Evolutionary conservation across 305 asterid genomes (phyloP).

Genomic region (Ruellia speciosa): DNA sequence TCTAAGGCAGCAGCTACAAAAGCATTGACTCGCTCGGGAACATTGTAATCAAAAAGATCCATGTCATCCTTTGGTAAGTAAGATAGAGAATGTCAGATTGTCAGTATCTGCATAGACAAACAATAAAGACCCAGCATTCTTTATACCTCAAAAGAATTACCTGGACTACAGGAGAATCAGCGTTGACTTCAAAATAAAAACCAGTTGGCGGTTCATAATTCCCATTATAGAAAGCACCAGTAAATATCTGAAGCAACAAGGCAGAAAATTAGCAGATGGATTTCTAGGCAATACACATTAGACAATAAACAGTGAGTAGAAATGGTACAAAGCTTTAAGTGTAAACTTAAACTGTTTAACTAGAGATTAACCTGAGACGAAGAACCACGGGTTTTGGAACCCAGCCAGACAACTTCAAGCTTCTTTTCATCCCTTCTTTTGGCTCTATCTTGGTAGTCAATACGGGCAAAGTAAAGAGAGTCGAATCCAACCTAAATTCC

Average conservation of each 20-base stretch:
- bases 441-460: constrained; percentile 95
- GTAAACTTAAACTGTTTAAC: background rate
- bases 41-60: constrained; percentile 81
- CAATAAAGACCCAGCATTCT: constrained; percentile 5
- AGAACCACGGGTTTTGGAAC: constrained; percentile 74
- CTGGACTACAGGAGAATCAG: constrained; percentile 73
- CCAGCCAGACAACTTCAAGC: constrained; percentile 93
- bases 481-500: constrained; percentile 84
- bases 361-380: constrained; percentile 62
- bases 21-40: constrained; percentile 81
- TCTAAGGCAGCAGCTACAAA: constrained; percentile 86
- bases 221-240: constrained; percentile 84
- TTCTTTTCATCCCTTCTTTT: constrained; percentile 67
- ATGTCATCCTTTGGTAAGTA: constrained; percentile 58
- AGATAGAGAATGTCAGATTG: constrained; percentile 18
- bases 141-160: constrained; percentile 29
- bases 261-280: background rate
- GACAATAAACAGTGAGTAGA: constrained; percentile 2
- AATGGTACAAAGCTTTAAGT: constrained; percentile 1
- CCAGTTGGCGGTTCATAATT: constrained; percentile 87
- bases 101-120: constrained; percentile 24
- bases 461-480: constrained; percentile 86
- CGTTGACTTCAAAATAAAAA: constrained; percentile 79
- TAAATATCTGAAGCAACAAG: constrained; percentile 54
- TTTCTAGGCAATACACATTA: constrained; percentile 7